phyloP scores from a whole-genome alignment of 192 early-diverging fungal genomes.

The Linnemannia schmuckeri region DNA sequence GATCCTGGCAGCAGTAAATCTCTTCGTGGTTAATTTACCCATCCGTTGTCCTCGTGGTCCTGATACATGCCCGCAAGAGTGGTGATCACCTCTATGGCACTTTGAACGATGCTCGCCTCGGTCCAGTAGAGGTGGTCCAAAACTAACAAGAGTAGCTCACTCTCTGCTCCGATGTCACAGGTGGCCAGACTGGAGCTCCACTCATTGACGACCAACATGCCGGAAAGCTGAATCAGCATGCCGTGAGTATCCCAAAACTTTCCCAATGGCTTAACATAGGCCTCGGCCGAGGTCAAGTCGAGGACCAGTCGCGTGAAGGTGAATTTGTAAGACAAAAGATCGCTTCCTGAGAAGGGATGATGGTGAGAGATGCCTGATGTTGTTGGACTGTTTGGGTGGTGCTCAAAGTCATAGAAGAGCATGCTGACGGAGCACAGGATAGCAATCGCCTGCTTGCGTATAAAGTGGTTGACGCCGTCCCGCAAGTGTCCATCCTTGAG shows the following conservation, averaged over 20 bases:
- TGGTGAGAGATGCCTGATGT: neutral
- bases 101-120: constrained; percentile 70
- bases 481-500: constrained; percentile 42
- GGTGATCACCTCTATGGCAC: constrained; percentile 74
- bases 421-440: constrained; percentile 62
- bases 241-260: constrained; percentile 57
- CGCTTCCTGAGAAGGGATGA: neutral
- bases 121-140: constrained; percentile 76
- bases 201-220: constrained; percentile 52
- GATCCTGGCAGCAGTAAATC: neutral
- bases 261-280: constrained; percentile 45
- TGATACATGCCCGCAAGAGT: constrained; percentile 71
- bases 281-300: constrained; percentile 47
- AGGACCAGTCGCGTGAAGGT: constrained; percentile 40
- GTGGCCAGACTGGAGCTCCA: constrained; percentile 52
- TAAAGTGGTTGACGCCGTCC: constrained; percentile 54
- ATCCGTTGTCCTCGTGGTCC: constrained; percentile 68
- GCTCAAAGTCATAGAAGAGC: constrained; percentile 52
- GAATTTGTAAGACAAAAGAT: constrained; percentile 38
- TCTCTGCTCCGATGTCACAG: constrained; percentile 57
- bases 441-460: constrained; percentile 60
- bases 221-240: constrained; percentile 51
- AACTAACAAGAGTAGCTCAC: constrained; percentile 73
- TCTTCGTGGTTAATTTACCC: constrained; percentile 33
- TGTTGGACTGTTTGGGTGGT: neutral